Conservation (phyloP, 495 filamentous ascomycete species). For the Penicillium manginii region DNA sequence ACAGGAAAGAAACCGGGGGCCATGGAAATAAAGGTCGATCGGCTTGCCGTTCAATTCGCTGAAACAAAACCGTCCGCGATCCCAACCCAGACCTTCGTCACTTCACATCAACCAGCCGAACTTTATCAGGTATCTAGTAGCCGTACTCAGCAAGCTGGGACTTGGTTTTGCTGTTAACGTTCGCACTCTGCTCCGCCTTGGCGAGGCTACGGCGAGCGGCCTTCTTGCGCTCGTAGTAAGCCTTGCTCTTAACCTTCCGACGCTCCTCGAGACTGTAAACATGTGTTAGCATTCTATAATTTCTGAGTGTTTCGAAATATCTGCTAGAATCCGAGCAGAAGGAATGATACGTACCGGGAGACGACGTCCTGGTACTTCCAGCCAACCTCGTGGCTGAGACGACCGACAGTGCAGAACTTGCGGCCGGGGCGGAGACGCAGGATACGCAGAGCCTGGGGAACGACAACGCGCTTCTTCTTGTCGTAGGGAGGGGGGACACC, state of each 20-base stretch:
- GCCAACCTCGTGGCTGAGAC: slow-evolving; percentile 97
- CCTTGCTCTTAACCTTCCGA: slow-evolving; percentile 97
- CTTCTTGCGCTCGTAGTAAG: slow-evolving; percentile 99
- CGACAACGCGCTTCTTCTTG: slow-evolving; percentile 99
- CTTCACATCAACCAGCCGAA: slow-evolving; percentile 52
- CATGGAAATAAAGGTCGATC: slow-evolving; percentile 44
- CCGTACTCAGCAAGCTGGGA: slow-evolving; percentile 71
- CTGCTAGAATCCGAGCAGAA: neutral
- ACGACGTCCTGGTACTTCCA: slow-evolving; percentile 99
- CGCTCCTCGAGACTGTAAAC: slow-evolving; percentile 89
- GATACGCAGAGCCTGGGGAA: slow-evolving; percentile 95
- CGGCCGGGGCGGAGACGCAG: slow-evolving; percentile 94
- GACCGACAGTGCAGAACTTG: slow-evolving; percentile 99
- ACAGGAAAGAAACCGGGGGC: slow-evolving; percentile 31
- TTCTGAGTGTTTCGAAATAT: neutral
- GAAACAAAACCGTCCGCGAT: slow-evolving; percentile 53
- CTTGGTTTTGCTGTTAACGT: slow-evolving; percentile 76
- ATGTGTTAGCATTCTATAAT: slow-evolving; percentile 10
- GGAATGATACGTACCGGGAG: slow-evolving; percentile 70
- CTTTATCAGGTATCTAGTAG: slow-evolving; percentile 63
- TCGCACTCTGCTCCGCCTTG: slow-evolving; percentile 90
- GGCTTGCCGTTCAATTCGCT: slow-evolving; percentile 50
- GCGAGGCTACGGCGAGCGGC: slow-evolving; percentile 81
- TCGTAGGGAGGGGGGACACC: slow-evolving; percentile 98
- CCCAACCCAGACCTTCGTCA: slow-evolving; percentile 47